A percentile compares a stretch with the other conserved stretches of the same genome.
Conservation (phyloP, 2,329 filamentous ascomycete genomes). For the Drechmeria coniospora region DNA sequence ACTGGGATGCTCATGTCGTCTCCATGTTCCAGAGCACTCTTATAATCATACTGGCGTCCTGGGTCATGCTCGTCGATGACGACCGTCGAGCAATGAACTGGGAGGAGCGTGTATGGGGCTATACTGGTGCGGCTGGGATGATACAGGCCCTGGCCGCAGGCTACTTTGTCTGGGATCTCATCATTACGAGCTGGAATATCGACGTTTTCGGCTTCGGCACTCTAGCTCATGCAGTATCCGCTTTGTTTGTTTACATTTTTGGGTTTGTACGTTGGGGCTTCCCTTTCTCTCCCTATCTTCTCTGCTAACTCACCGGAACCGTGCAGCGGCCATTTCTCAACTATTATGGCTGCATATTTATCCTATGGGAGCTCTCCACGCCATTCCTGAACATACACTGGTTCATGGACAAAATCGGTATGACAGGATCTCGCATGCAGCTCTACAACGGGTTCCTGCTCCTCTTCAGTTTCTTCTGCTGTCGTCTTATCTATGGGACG, state of each 20-base stretch:
- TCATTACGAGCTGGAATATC: slow-evolving; percentile 52
- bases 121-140: slow-evolving; percentile 55
- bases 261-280: slow-evolving; percentile 53
- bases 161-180: slow-evolving; percentile 74
- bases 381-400: slow-evolving; percentile 82
- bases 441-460: slow-evolving; percentile 64
- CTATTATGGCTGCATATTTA: slow-evolving; percentile 67
- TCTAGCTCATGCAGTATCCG: slow-evolving; percentile 61
- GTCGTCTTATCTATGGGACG: slow-evolving; percentile 63
- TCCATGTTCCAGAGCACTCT: slow-evolving; percentile 63
- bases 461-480: slow-evolving; percentile 59
- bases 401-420: slow-evolving; percentile 77
- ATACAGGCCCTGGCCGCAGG: slow-evolving; percentile 63
- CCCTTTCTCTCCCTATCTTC: neutral
- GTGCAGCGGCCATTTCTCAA: slow-evolving; percentile 65
- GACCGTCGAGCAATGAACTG: slow-evolving; percentile 52
- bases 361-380: slow-evolving; percentile 75
- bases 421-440: slow-evolving; percentile 61
- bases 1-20: slow-evolving; percentile 78
- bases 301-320: slow-evolving; percentile 4
- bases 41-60: slow-evolving; percentile 60
- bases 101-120: slow-evolving; percentile 60
- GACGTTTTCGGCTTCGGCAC: slow-evolving; percentile 62
- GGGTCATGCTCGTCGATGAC: slow-evolving; percentile 52
- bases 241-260: slow-evolving; percentile 57